Base-by-base conservation (phyloP, 2,329 filamentous ascomycete species). In the Arthrobotrys sphaeroides region DNA sequence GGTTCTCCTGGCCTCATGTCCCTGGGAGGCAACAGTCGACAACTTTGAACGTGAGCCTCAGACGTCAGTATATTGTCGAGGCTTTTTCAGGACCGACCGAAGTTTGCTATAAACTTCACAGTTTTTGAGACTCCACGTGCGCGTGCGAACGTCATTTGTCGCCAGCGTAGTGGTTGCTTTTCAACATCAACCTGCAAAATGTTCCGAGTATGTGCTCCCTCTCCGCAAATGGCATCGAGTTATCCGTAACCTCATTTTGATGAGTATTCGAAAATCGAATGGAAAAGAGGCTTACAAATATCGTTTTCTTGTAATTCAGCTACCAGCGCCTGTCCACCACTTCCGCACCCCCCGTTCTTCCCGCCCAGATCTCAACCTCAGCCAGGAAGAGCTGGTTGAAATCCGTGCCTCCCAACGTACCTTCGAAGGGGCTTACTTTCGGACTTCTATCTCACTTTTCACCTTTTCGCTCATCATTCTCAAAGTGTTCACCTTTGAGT, bases 361-460 rank as follows among this genome's bases (percentile, higher is more conserved):
- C 13, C 53, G 49, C 0, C 70, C 62, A 10, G 66, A 70, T 26
- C 73, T 76, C 13, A 49, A 76, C 22, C 86, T 97, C 74, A 96
- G 93, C 2, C 86, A 89, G 22, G 87, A 91, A 79, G 94, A 97
- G 83, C 90, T 99, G 45, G 92, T 97, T 78, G 95, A 98, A 84
- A 91, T 98, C 78, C 92, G 95, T 77, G 95, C 95, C 10, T 92
- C 94, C 9, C 95, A 99, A 82, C 89, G 95, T 65, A 99, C 95
- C 1, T 99, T 98, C 80, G 95, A 99, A 83, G 95, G 95, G 20
- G 95, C 95, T 20, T 99, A 98, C 83, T 91, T 97, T 81, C 91
- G 95, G 76, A 99, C 95, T 0, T 94, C 94, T 1, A 88, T 99
- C 18, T 92, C 92, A 2, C 94, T 98, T 81, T 98, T 98, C 85